phyloP scores from a whole-genome alignment of 164 flowering plant species.

The Amborella trichopoda region DNA sequence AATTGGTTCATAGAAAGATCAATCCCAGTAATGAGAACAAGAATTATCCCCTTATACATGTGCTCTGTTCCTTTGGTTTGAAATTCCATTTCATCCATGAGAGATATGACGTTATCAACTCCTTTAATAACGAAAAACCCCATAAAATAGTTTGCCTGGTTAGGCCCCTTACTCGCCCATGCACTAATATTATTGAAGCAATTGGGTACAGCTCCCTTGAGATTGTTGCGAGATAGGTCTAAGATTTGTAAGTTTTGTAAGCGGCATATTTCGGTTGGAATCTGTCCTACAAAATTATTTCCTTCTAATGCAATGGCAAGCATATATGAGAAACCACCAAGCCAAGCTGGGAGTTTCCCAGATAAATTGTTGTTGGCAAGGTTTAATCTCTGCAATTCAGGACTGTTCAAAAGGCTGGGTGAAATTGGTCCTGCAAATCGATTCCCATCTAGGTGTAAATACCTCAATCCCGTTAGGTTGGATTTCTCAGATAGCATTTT shows the following conservation, averaged over 20 bases:
- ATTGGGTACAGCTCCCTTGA: conserved; percentile 3
- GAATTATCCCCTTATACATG: background rate
- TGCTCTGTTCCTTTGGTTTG: background rate
- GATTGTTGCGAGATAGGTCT: conserved; percentile 1
- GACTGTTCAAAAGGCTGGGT: background rate
- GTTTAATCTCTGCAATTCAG: background rate
- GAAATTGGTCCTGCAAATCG: background rate
- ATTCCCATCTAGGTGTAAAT: conserved; percentile 2
- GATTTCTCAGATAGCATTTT: background rate
- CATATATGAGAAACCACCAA: background rate
- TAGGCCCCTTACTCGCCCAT: background rate
- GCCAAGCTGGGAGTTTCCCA: background rate
- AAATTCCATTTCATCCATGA: background rate
- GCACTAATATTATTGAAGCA: conserved; percentile 1
- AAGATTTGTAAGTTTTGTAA: conserved; percentile 1
- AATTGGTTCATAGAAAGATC: conserved; percentile 5
- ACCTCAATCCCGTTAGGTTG: background rate
- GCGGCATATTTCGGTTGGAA: conserved; percentile 4
- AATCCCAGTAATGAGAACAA: conserved; percentile 2
- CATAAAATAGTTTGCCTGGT: background rate
- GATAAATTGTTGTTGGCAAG: conserved; percentile 1
- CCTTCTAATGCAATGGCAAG: background rate
- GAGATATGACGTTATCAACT: accelerated
- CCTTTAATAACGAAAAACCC: accelerated
- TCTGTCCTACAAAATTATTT: conserved; percentile 2